Evolutionary conservation across 331 rosid species (phyloP), one percentile per base, ranked within the genome.

Genomic region (Cydonia oblonga): DNA sequence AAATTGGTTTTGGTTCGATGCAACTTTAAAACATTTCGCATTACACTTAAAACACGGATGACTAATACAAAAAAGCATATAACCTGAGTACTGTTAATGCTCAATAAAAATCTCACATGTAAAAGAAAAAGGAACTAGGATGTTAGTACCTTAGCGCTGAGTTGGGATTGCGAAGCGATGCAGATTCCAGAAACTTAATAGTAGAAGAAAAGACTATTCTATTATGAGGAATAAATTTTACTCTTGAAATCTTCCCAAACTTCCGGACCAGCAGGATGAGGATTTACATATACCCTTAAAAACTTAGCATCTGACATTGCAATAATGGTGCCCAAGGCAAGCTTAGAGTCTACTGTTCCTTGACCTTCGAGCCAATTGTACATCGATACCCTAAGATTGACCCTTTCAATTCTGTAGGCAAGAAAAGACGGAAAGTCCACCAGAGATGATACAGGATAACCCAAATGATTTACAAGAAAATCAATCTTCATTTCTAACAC

Each of bases 351-450:
- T 7, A 38, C 83, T 28, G 44, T 61, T 69, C 90, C 90, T 57
- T 84, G 84, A 25, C 70, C 86, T 74, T 65, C 68, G 68, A 92
- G 96, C 98, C 98, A 90, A 64, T 81, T 78, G 70, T 85, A 87
- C 88, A 89, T 79, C 25, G 81, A 71, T 52, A 84, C 63, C 81
- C 92, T 87, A 68, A 78, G 87, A 76, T 86, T 81, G 62, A 88
- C 87, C 82, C 96, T 84, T 49, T 56, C 22, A 57, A 60, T 25
- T 6, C 80, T 72, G 70, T 80, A 92, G 68, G 75, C 42, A 73
- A 90, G 92, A 84, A 61, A 84, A 18, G 89, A 70, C 33, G 98
- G 96, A 70, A 87, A 92, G 68, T 2, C 51, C 72, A 70, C 72
- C 63, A 92, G 46, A 57, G 82, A 9, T 44, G 96, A 86, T 66